Conservation (phyloP, 257 asterid genomes). For the Misopates orontium region DNA sequence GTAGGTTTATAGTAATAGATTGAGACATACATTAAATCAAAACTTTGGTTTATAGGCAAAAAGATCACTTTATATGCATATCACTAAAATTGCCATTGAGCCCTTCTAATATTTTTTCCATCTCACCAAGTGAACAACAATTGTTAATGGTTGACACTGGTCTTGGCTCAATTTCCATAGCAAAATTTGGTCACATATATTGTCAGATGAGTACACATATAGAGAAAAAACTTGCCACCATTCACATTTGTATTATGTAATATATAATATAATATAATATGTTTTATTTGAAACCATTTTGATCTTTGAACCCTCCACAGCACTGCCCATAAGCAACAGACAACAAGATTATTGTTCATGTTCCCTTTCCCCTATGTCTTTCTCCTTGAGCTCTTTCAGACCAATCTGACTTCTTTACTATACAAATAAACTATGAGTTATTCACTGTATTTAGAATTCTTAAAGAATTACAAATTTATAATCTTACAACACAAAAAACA, state of each 20-base stretch:
- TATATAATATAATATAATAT: not conserved
- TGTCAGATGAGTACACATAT: constrained; percentile 16
- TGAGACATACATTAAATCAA: too few relatives aligned
- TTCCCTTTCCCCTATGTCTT: constrained; percentile 8
- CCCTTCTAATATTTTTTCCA: not conserved
- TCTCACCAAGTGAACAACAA: not conserved
- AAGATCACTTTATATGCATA: too few relatives aligned
- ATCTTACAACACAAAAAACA: constrained; percentile 2
- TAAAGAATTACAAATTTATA: not conserved
- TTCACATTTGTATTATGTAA: not conserved
- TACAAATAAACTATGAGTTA: not conserved
- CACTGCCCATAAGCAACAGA: constrained; percentile 2
- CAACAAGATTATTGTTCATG: constrained; percentile 6
- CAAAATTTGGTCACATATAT: not conserved
- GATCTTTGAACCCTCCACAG: not conserved
- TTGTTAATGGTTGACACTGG: constrained; percentile 1
- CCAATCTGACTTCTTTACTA: constrained; percentile 1
- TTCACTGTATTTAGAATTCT: not conserved
- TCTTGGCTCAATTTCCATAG: constrained; percentile 17
- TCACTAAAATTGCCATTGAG: not conserved
- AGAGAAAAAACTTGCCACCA: not conserved
- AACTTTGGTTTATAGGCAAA: too few relatives aligned
- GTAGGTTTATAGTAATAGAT: too few relatives aligned
- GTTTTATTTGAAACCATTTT: not conserved
- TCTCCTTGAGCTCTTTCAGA: not conserved